A percentile compares a stretch with the other conserved stretches of the same genome.
Evolutionary conservation across 495 filamentous ascomycete genomes (phyloP).

Genomic region (Hypoxylon intermedium): DNA sequence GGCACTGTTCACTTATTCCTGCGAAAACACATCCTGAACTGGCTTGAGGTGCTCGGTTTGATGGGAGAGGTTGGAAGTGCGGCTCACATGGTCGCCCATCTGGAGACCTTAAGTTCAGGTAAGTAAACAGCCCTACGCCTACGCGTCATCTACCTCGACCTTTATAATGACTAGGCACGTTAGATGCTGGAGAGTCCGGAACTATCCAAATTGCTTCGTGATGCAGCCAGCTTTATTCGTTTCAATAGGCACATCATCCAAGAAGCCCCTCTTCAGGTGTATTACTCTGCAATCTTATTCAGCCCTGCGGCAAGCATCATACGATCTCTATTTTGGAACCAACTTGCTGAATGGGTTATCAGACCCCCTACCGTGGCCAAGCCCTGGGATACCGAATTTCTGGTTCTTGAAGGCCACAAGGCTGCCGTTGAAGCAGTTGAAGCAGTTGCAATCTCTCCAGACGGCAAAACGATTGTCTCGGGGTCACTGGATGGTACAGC

Average conservation of each 20-base stretch:
- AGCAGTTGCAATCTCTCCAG: slow-evolving; percentile 2
- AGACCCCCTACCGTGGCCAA: slow-evolving; percentile 1
- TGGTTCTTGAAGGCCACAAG: not conserved
- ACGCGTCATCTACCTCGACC: not conserved
- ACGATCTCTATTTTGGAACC: slow-evolving; percentile 5
- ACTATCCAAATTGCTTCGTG: slow-evolving; percentile 8
- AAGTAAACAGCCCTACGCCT: not conserved
- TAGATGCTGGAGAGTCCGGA: not conserved
- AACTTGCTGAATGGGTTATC: slow-evolving; percentile 5
- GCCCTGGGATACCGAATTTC: not conserved
- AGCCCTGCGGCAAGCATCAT: slow-evolving; percentile 15
- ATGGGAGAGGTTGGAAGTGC: slow-evolving; percentile 6
- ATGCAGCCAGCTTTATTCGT: slow-evolving; percentile 3
- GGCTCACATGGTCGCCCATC: not conserved
- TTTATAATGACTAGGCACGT: not conserved
- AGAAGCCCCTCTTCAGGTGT: slow-evolving; percentile 14
- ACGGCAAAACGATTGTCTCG: slow-evolving; percentile 12
- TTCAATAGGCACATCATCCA: not conserved
- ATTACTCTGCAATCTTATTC: slow-evolving; percentile 23
- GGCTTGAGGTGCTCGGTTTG: slow-evolving; percentile 18
- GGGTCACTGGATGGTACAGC: not conserved
- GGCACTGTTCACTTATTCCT: slow-evolving; percentile 10
- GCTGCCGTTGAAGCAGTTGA: not conserved
- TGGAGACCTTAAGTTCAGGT: not conserved
- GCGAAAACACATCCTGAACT: not conserved